Percentiles rank a stretch among this genome's conserved stretches.
phyloP scores from a whole-genome alignment of 2,329 filamentous ascomycete species.

The Sphaerulina populicola region DNA sequence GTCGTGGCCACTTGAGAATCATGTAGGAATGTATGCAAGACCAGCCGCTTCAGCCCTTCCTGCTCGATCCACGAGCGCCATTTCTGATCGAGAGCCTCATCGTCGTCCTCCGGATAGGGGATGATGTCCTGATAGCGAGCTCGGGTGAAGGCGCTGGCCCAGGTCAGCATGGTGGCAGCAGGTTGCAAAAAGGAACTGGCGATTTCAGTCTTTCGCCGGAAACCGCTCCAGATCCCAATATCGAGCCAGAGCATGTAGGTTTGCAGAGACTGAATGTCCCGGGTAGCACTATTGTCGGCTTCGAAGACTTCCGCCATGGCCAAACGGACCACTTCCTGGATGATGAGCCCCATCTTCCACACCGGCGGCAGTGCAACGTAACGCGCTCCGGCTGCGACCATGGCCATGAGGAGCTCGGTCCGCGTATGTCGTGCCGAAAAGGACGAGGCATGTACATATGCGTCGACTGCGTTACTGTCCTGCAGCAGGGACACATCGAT shows the following conservation, averaged over 20 bases:
- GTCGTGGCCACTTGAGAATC: constrained; percentile 60
- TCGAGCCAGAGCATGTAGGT: constrained; percentile 42
- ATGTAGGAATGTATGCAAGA: constrained; percentile 54
- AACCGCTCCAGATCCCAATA: constrained; percentile 51
- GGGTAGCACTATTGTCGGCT: constrained; percentile 40
- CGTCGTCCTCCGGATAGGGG: constrained; percentile 47
- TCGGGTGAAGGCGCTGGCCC: constrained; percentile 22
- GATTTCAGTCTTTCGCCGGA: constrained; percentile 50
- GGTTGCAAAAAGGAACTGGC: constrained; percentile 49
- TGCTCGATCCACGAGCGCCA: constrained; percentile 56
- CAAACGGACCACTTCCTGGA: constrained; percentile 42
- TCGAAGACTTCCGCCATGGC: constrained; percentile 37
- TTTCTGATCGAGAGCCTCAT: constrained; percentile 50
- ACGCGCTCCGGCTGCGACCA: constrained; percentile 51
- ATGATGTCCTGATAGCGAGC: constrained; percentile 34
- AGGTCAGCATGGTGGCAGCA: constrained; percentile 42
- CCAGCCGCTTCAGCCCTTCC: constrained; percentile 59
- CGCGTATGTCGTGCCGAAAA: constrained; percentile 47
- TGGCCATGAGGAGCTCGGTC: constrained; percentile 50
- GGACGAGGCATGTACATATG: constrained; percentile 52
- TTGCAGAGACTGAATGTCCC: constrained; percentile 44
- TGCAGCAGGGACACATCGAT: constrained; percentile 50
- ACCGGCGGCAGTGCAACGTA: constrained; percentile 49
- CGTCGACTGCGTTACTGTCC: constrained; percentile 47
- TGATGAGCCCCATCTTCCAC: constrained; percentile 49